A percentile compares a stretch with the other conserved stretches of the same genome.
These are phyloP conservation scores for Naganishia cerealis DNA, from an alignment of 1,284 basidiomycete species.

Conservation along the genomic window DNA sequence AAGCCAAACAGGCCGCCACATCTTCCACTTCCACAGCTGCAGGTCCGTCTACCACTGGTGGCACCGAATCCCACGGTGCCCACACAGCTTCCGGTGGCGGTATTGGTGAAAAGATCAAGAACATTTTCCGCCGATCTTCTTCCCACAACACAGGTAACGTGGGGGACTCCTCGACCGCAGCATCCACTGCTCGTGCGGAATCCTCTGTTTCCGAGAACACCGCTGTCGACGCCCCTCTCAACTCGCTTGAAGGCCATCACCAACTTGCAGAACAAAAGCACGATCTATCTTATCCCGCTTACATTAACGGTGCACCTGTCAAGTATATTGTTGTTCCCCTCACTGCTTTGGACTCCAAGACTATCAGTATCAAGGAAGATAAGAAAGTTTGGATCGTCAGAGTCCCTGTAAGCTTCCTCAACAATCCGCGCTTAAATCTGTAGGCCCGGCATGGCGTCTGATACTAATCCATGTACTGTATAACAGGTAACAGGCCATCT, in stretches of 20 bases:
- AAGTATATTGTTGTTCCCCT: slow-evolving; percentile 27
- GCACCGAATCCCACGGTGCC: slow-evolving; percentile 11
- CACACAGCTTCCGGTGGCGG: slow-evolving; percentile 7
- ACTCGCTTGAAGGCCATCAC: slow-evolving; percentile 20
- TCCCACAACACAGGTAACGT: slow-evolving; percentile 10
- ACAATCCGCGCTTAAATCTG: not conserved
- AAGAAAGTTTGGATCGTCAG: slow-evolving; percentile 17
- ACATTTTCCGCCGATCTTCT: slow-evolving; percentile 24
- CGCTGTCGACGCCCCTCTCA: slow-evolving; percentile 24
- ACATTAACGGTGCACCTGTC: slow-evolving; percentile 15
- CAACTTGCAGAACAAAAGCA: slow-evolving; percentile 16
- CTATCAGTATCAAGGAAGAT: slow-evolving; percentile 11
- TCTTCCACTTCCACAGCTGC: not conserved
- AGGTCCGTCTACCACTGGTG: not conserved
- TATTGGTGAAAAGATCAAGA: slow-evolving; percentile 25
- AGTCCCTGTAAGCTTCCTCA: slow-evolving; percentile 14
- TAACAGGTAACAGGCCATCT: slow-evolving; percentile 20
- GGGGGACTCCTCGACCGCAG: not conserved
- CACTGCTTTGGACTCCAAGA: slow-evolving; percentile 18
- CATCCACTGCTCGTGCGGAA: slow-evolving; percentile 10
- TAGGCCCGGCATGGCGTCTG: not conserved
- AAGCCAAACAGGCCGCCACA: not conserved
- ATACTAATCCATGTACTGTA: not conserved
- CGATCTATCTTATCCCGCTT: slow-evolving; percentile 25
- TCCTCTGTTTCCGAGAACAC: slow-evolving; percentile 20